Evolutionary conservation across 2,329 filamentous ascomycete species (phyloP), one percentile per base, ranked within the genome.

Genomic region (Trichoderma oligosporum): DNA sequence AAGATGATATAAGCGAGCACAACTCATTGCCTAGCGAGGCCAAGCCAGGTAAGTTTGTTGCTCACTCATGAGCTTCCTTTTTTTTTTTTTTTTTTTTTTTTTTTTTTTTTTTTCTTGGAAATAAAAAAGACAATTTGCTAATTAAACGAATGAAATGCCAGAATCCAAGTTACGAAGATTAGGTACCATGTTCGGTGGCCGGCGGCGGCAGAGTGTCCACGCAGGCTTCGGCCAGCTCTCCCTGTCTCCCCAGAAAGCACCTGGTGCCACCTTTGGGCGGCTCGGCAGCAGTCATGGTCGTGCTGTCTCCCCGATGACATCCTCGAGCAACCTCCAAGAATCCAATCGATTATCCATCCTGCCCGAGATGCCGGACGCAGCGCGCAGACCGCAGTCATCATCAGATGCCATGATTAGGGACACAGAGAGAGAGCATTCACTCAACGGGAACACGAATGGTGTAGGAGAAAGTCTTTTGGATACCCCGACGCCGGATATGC

Each of bases 161-260:
- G 82, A 83, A 65, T 82, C 81, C 56, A 83, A 80, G 63, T 66
- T 85, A 39, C 78, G 84, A 45, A 80, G 85, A 56, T 78, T 90
- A 53, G 86, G 87, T 14, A 89, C 86, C 11, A 86, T 89, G 75
- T 79, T 89, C 42, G 71, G 71, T 16, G 81, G 82, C 25, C 78
- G 84, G 20, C 76, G 84, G 59, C 78, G 86, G 36, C 84, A 88
- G 69, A 89, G 85, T 69, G 76, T 88, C 56, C 78, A 89, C 71
- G 79, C 78, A 60, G 75, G 85, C 39, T 86, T 81, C 67, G 82
- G 76, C 58, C 80, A 74, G 68, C 76, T 79, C 64, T 55, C 51
- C 12, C 39, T 55, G 18, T 86, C 79, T 0, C 78, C 81, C 2
- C 73, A 76, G 33, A 86, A 83, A 68, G 75, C 77, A 18, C 64